Conservation (phyloP, 805 yeast genomes). For the Barnettozyma sucrosica region DNA sequence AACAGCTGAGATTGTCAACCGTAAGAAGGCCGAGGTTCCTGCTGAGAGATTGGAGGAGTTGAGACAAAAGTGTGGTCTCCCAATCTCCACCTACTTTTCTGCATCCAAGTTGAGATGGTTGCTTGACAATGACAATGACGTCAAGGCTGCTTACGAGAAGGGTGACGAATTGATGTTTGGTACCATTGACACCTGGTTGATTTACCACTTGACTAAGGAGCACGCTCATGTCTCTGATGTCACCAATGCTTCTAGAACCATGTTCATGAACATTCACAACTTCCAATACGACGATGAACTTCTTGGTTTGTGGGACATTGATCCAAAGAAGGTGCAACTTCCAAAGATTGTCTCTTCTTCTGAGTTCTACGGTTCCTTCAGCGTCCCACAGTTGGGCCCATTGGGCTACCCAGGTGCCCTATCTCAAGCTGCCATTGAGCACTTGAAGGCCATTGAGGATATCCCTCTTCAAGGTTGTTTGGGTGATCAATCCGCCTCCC, state of each 20-base stretch:
- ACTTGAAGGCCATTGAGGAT: conserved; percentile 44
- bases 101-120: conserved; percentile 89
- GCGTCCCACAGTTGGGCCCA: conserved; percentile 49
- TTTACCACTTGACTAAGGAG: conserved; percentile 73
- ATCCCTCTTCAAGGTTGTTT: conserved; percentile 84
- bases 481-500: conserved; percentile 91
- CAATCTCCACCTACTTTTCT: conserved; percentile 85
- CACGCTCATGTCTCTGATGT: conserved; percentile 75
- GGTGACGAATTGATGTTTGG: conserved; percentile 86
- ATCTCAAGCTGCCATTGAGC: conserved; percentile 46
- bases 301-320: conserved; percentile 75
- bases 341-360: conserved; percentile 80
- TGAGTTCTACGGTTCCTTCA: conserved; percentile 69
- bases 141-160: conserved; percentile 59
- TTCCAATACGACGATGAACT: conserved; percentile 70
- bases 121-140: conserved; percentile 67
- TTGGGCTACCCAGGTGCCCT: conserved; percentile 47
- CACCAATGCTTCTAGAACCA: conserved; percentile 88
- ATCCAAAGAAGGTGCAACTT: conserved; percentile 52
- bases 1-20: conserved; percentile 64
- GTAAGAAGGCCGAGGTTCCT: conserved; percentile 48
- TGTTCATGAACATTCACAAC: conserved; percentile 77
- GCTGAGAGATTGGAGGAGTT: conserved; percentile 52
- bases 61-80: conserved; percentile 71
- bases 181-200: conserved; percentile 91